phyloP scores from a whole-genome alignment of 2,329 filamentous ascomycete species.

The Cytospora mali region DNA sequence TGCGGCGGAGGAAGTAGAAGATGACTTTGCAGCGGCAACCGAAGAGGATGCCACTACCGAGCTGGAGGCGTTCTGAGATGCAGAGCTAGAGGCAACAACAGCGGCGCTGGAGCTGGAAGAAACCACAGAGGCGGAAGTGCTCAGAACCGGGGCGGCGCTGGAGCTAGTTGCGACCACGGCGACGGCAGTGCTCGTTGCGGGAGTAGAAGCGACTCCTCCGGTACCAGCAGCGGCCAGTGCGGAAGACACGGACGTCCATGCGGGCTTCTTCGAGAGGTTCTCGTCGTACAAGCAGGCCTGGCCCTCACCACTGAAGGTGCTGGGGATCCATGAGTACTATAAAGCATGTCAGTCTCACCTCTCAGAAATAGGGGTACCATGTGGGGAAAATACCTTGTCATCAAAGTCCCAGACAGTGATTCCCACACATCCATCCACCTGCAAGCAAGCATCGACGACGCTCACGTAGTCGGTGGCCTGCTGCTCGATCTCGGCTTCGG shows the following conservation, averaged over 20 bases:
- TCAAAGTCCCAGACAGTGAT: slow-evolving; percentile 48
- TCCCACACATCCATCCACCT: slow-evolving; percentile 42
- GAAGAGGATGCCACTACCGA: background rate
- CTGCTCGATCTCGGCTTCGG: slow-evolving; percentile 42
- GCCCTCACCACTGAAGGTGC: slow-evolving; percentile 41
- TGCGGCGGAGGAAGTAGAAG: background rate
- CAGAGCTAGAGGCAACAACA: slow-evolving; percentile 4
- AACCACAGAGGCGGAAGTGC: background rate
- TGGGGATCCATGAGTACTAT: slow-evolving; percentile 44
- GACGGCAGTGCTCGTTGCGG: slow-evolving; percentile 8
- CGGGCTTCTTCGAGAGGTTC: slow-evolving; percentile 43
- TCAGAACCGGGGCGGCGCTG: slow-evolving; percentile 2
- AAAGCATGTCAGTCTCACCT: background rate
- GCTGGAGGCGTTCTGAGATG: background rate
- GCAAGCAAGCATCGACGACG: slow-evolving; percentile 41
- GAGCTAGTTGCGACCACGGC: slow-evolving; percentile 3
- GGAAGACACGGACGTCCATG: slow-evolving; percentile 41
- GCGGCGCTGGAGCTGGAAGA: slow-evolving; percentile 7
- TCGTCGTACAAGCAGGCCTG: slow-evolving; percentile 43
- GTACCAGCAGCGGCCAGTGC: slow-evolving; percentile 40
- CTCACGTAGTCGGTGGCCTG: slow-evolving; percentile 51
- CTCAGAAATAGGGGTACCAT: background rate
- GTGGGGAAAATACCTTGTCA: slow-evolving; percentile 35
- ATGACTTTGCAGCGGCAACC: background rate
- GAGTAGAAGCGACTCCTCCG: slow-evolving; percentile 19